phyloP scores from a whole-genome alignment of 805 yeast species.

The Yueomyces sinensis region DNA sequence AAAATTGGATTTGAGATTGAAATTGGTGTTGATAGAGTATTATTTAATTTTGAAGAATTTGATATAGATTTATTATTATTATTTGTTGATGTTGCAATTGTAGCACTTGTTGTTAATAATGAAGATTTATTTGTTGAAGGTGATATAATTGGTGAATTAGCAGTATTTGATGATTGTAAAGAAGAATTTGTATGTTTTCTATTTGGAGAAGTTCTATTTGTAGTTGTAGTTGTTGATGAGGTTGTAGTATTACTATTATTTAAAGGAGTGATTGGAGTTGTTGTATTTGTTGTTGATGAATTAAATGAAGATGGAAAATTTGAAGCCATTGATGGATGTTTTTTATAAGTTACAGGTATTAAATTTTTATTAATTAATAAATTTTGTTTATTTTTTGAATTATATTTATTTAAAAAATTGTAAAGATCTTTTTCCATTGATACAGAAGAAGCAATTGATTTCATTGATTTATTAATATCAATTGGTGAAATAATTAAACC shows the following conservation, averaged over 20 bases:
- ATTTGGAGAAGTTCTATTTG: too few species aligned
- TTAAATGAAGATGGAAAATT: background rate
- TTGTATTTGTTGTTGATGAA: background rate
- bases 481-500: conserved; percentile 79
- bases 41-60: too few species aligned
- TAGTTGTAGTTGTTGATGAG: background rate
- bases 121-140: background rate
- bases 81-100: background rate
- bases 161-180: background rate
- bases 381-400: conserved; percentile 23
- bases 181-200: too few species aligned
- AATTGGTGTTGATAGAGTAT: too few species aligned
- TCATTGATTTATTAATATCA: conserved; percentile 49
- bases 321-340: conserved; percentile 47
- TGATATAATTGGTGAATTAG: background rate
- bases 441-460: conserved; percentile 57
- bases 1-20: too few species aligned
- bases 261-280: background rate
- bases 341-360: conserved; percentile 56
- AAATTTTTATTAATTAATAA: conserved; percentile 30
- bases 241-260: background rate
- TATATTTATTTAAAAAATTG: conserved; percentile 43
- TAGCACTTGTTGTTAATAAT: background rate
- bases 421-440: conserved; percentile 78
- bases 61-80: too few species aligned